A percentile compares a stretch with the other conserved stretches of the same genome.
phyloP scores from a whole-genome alignment of 805 yeast genomes.

The Barnettozyma wickerhamii region DNA sequence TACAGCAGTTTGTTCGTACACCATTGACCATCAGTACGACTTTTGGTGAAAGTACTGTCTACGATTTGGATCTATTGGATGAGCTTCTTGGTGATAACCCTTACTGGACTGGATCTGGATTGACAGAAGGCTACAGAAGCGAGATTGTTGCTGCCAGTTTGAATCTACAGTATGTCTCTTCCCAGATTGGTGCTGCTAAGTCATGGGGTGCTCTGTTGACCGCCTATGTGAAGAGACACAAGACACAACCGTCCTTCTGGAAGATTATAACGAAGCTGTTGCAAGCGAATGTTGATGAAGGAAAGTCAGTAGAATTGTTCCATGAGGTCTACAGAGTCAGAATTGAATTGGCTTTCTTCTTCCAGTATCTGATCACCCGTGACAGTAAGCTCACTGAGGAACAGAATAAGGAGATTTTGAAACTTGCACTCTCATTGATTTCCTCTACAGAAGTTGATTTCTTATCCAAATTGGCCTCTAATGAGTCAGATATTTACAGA shows the following conservation, averaged over 20 bases:
- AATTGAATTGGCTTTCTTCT: constrained; percentile 59
- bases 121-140: constrained; percentile 34
- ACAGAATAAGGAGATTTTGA: constrained; percentile 20
- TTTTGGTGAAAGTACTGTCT: constrained; percentile 50
- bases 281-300: constrained; percentile 45
- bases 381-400: constrained; percentile 13
- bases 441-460: constrained; percentile 47
- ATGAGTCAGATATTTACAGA: constrained; percentile 42
- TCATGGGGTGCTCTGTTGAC: constrained; percentile 77
- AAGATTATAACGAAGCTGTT: constrained; percentile 47
- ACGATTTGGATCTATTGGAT: constrained; percentile 62
- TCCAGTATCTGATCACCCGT: constrained; percentile 16
- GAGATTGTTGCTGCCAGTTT: constrained; percentile 55
- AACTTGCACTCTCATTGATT: constrained; percentile 39
- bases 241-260: constrained; percentile 29
- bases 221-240: constrained; percentile 48
- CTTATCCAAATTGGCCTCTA: constrained; percentile 35
- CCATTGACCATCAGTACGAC: constrained; percentile 40
- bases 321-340: constrained; percentile 54
- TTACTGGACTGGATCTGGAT: constrained; percentile 36
- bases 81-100: constrained; percentile 42
- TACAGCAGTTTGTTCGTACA: constrained; percentile 50
- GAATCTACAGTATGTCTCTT: constrained; percentile 56
- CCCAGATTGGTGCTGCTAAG: constrained; percentile 67
- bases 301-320: constrained; percentile 44